phyloP scores from a whole-genome alignment of 768 basidiomycete genomes.

The Sporobolomyces pararoseus region DNA sequence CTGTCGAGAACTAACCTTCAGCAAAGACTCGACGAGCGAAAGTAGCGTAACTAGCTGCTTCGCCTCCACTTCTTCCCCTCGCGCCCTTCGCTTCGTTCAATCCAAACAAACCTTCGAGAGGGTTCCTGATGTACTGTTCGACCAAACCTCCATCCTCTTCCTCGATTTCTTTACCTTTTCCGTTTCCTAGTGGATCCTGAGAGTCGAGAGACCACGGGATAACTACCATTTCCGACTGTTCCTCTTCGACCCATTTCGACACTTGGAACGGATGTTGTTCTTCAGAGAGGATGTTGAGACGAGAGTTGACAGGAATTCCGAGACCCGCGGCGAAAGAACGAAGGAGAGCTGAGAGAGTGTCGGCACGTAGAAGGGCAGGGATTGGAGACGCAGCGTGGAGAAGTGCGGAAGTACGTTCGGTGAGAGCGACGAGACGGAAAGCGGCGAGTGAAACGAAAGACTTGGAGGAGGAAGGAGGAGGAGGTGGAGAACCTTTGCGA shows the following conservation, averaged over 20 bases:
- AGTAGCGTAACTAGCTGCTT: constrained; percentile 29
- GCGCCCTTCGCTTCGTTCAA: constrained; percentile 7
- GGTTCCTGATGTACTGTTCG: constrained; percentile 32
- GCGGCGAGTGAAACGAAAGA: constrained; percentile 52
- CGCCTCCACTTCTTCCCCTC: constrained; percentile 11
- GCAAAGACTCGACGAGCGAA: constrained; percentile 32
- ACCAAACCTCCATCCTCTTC: constrained; percentile 20
- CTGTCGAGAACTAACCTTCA: constrained; percentile 10
- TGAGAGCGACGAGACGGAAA: constrained; percentile 82
- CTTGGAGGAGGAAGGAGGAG: background rate
- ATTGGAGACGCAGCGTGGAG: constrained; percentile 67
- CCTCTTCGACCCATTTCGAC: constrained; percentile 47
- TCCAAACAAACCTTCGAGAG: constrained; percentile 33
- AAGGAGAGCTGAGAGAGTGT: constrained; percentile 56
- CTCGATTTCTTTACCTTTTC: background rate
- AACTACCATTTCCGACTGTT: constrained; percentile 69
- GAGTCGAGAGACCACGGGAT: constrained; percentile 72
- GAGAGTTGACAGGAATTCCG: constrained; percentile 18
- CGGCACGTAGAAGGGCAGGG: constrained; percentile 64
- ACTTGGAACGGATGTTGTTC: constrained; percentile 70
- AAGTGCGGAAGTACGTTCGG: constrained; percentile 80
- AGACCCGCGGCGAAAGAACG: constrained; percentile 25
- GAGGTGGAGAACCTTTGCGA: background rate
- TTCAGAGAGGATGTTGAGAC: constrained; percentile 55
- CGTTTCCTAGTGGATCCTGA: constrained; percentile 46